Evolutionary conservation across 2,329 filamentous ascomycete species (phyloP).

Genomic region (Bipolaris bicolor): DNA sequence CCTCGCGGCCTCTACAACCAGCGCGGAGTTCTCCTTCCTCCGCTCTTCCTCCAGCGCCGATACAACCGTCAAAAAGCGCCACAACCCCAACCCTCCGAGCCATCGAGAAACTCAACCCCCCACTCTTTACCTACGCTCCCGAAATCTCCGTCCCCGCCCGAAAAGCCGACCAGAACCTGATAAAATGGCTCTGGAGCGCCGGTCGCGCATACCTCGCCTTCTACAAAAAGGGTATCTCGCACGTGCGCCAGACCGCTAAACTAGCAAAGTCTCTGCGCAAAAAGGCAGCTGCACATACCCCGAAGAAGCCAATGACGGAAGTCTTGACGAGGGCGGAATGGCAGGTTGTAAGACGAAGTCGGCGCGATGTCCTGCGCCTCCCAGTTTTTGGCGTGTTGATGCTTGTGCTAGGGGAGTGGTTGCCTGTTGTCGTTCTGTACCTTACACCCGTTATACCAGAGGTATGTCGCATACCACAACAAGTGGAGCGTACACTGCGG

Average conservation of each 20-base stretch:
- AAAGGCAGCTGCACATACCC: constrained; percentile 25
- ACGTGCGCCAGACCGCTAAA: constrained; percentile 71
- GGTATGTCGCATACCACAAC: constrained; percentile 81
- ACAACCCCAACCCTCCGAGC: constrained; percentile 15
- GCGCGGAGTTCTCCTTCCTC: neutral
- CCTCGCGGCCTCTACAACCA: neutral
- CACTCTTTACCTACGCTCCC: constrained; percentile 73
- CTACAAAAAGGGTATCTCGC: constrained; percentile 84
- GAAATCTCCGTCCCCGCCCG: constrained; percentile 68
- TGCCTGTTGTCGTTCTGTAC: constrained; percentile 76
- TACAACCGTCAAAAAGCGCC: constrained; percentile 1
- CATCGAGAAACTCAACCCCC: constrained; percentile 67
- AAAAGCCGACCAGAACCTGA: constrained; percentile 52
- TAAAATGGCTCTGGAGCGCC: constrained; percentile 63
- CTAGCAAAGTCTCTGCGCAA: constrained; percentile 54
- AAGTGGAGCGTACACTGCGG: constrained; percentile 66
- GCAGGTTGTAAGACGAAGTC: constrained; percentile 71
- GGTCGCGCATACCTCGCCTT: constrained; percentile 81
- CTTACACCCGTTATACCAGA: constrained; percentile 76
- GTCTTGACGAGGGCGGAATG: constrained; percentile 68
- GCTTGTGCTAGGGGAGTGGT: constrained; percentile 82
- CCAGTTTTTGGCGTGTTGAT: constrained; percentile 79
- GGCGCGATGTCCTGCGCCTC: constrained; percentile 76
- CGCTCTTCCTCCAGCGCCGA: constrained; percentile 5
- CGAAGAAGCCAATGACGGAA: constrained; percentile 7